Percentiles rank a stretch among this genome's conserved stretches.
Evolutionary conservation across 257 asterid species (phyloP).

Genomic region (Plantago ovata): DNA sequence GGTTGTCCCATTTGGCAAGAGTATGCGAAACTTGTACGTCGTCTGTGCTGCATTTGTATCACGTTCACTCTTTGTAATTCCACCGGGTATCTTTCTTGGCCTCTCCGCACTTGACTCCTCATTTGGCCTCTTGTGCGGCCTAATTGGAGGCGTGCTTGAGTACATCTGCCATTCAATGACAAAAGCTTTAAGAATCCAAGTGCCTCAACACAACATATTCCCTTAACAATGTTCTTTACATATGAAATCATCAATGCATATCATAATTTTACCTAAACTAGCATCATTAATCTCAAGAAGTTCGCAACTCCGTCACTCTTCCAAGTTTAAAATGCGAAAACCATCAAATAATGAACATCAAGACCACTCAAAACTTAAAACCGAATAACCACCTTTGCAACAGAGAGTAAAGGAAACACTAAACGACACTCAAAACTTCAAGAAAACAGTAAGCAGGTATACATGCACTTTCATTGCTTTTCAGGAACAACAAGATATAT

Average conservation of each 20-base stretch:
- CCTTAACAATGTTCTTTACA: background rate
- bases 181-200: background rate
- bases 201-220: background rate
- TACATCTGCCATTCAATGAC: conserved; percentile 32
- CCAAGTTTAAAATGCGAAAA: no score
- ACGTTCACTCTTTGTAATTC: conserved; percentile 9
- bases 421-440: no score
- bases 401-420: no score
- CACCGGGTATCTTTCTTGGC: conserved; percentile 25
- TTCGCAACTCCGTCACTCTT: no score
- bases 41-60: conserved; percentile 2
- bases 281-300: no score
- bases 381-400: no score
- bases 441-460: no score
- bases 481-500: no score
- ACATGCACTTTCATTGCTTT: no score
- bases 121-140: conserved; percentile 34
- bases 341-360: no score
- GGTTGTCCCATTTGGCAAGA: conserved; percentile 49
- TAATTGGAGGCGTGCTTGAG: conserved; percentile 21
- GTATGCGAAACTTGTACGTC: conserved; percentile 37
- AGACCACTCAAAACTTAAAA: no score
- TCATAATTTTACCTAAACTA: background rate
- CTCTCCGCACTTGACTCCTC: conserved; percentile 23
- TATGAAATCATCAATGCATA: conserved; percentile 5